phyloP scores from a whole-genome alignment of 768 basidiomycete genomes.

The Leucosporidium creatinivorum region DNA sequence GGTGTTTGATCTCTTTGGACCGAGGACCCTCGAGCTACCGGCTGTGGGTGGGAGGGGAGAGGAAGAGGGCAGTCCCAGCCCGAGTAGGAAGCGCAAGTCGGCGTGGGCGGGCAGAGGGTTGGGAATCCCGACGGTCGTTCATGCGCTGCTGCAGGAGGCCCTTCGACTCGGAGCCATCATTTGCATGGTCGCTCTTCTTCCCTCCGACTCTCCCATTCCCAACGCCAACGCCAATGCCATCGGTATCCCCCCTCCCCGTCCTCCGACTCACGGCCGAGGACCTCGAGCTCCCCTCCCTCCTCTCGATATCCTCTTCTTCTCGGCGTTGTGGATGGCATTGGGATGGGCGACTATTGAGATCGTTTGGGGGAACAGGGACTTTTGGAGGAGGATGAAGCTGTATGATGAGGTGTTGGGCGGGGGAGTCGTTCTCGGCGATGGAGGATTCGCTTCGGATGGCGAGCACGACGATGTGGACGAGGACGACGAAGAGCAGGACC shows the following conservation, averaged over 20 bases:
- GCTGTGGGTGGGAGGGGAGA: no score
- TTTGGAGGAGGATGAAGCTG: slow-evolving; percentile 25
- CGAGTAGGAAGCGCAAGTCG: slow-evolving; percentile 1
- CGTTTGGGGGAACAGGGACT: slow-evolving; percentile 19
- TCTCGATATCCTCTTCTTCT: slow-evolving; percentile 34
- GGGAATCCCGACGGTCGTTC: slow-evolving; percentile 27
- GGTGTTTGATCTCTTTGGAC: slow-evolving; percentile 26
- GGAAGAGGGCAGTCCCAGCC: no score
- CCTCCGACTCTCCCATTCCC: background rate
- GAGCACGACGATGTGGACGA: slow-evolving; percentile 6
- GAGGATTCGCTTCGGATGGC: no score
- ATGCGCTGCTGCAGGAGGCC: slow-evolving; percentile 30
- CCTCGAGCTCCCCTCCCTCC: slow-evolving; percentile 20
- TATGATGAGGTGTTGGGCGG: slow-evolving; percentile 12
- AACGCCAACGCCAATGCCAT: background rate
- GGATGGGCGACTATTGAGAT: slow-evolving; percentile 33
- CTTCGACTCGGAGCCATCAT: slow-evolving; percentile 31
- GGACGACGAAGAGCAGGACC: background rate
- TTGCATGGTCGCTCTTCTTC: slow-evolving; percentile 28
- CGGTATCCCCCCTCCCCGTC: background rate
- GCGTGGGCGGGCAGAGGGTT: slow-evolving; percentile 3
- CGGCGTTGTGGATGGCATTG: slow-evolving; percentile 32
- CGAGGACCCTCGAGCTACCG: no score
- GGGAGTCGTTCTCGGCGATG: slow-evolving; percentile 1
- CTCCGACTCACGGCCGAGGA: background rate